Conservation (phyloP, 169 alveolate species). For the Cryptosporidium felis region DNA sequence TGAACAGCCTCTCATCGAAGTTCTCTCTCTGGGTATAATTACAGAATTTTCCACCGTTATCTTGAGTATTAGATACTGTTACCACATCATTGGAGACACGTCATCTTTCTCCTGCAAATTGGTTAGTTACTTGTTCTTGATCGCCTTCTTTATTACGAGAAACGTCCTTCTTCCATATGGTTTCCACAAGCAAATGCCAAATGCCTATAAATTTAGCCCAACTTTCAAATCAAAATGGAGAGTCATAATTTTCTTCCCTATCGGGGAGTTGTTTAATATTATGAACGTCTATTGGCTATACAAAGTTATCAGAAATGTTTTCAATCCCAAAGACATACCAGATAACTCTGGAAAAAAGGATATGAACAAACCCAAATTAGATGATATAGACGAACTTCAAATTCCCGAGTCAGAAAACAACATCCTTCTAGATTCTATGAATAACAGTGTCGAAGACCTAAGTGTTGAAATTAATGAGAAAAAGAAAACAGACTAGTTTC, state of each 20-base stretch:
- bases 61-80: slow-evolving; percentile 54
- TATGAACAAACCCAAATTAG: slow-evolving; percentile 10
- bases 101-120: slow-evolving; percentile 39
- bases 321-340: slow-evolving; percentile 28
- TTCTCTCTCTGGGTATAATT: slow-evolving; percentile 52
- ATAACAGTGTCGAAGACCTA: not conserved
- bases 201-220: slow-evolving; percentile 26
- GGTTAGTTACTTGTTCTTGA: slow-evolving; percentile 22
- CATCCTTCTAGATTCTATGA: slow-evolving; percentile 21
- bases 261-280: slow-evolving; percentile 44
- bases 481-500: not conserved
- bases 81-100: slow-evolving; percentile 50
- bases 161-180: slow-evolving; percentile 41
- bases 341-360: slow-evolving; percentile 7
- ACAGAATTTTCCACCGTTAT: slow-evolving; percentile 58
- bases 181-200: slow-evolving; percentile 9
- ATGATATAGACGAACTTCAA: slow-evolving; percentile 41
- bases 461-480: not conserved
- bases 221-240: slow-evolving; percentile 21
- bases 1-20: slow-evolving; percentile 39
- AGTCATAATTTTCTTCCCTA: slow-evolving; percentile 21
- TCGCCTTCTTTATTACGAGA: slow-evolving; percentile 57
- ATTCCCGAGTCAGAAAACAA: slow-evolving; percentile 19
- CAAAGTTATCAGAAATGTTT: slow-evolving; percentile 47
- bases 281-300: slow-evolving; percentile 53